phyloP scores from a whole-genome alignment of 2,329 filamentous ascomycete species.

The Gnomoniopsis sp. region DNA sequence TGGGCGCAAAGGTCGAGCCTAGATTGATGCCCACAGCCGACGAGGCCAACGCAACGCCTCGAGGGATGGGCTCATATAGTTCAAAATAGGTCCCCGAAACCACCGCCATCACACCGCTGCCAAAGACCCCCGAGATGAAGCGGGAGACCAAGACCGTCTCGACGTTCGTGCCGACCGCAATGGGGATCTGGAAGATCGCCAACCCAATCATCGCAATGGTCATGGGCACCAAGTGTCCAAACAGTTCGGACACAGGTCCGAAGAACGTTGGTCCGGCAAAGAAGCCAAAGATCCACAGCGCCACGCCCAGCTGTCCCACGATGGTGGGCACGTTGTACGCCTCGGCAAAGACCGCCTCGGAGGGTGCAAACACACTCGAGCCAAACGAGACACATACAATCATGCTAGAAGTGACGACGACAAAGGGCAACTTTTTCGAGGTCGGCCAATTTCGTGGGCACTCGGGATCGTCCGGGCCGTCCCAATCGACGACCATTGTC shows the following conservation, averaged over 20 bases:
- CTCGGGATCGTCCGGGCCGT: constrained; percentile 19
- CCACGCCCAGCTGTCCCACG: constrained; percentile 19
- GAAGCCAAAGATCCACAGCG: constrained; percentile 18
- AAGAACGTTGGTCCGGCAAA: constrained; percentile 20
- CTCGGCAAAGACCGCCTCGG: constrained; percentile 13
- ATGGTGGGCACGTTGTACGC: constrained; percentile 17
- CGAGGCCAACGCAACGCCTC: constrained; percentile 19
- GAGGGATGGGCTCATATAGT: constrained; percentile 18
- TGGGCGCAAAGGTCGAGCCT: constrained; percentile 44
- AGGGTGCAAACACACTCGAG: constrained; percentile 20
- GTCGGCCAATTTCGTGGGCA: constrained; percentile 19
- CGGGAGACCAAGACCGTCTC: constrained; percentile 20
- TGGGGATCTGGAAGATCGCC: constrained; percentile 20
- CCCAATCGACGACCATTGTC: constrained; percentile 17
- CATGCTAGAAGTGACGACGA: constrained; percentile 15
- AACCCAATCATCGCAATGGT: constrained; percentile 17
- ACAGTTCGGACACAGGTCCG: constrained; percentile 16
- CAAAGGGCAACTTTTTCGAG: constrained; percentile 17
- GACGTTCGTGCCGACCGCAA: constrained; percentile 18
- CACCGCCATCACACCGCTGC: constrained; percentile 14
- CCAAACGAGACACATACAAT: constrained; percentile 20
- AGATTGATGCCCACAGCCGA: constrained; percentile 19
- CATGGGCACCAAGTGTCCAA: constrained; percentile 19
- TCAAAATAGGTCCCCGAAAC: constrained; percentile 21
- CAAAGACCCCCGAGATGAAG: constrained; percentile 21